Evolutionary conservation across 1,284 basidiomycete genomes (phyloP), one percentile per base, ranked within the genome.

Genomic region (Bjerkandera adusta): DNA sequence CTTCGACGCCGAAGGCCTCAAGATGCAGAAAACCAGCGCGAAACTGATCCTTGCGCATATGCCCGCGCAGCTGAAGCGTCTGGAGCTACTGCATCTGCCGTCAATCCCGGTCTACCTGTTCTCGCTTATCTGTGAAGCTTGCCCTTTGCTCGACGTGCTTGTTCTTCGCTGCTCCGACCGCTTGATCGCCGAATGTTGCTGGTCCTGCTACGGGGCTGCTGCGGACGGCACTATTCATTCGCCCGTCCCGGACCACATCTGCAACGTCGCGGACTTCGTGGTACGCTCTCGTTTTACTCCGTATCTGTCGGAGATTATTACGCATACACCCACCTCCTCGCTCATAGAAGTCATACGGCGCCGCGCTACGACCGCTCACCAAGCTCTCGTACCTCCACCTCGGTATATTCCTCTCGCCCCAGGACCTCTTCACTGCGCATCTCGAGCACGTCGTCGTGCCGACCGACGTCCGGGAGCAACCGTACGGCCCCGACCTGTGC

Each of bases 191-290:
- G 63, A 61, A 36, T 84, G 81, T 58, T 85, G 83, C 59, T 79
- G 76, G 71, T 55, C 57, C 38, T 85, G 84, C 59, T 78, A 79
- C 49, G 78, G 79, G 60, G 81, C 83, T 36, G 80, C 76, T 37
- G 67, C 78, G 21, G 70, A 66, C 11, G 68, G 70, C 49, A 70
- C 71, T n/a, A 51, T 72, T 2, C 82, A 85, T 59, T 85, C 83
- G 2, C 82, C 83, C 0, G 68, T 85, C 43, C 77, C 79, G 13
- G 72, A 77, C 21, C 57, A 70, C 20, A 79, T 70, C 52, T 47
- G 61, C 10, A 65, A 68, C 21, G 68, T 65, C 4, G 54, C 63
- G 40, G 61, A 64, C 13, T 63, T 86, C 46, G 72, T 75, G 48
- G 84, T 85, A 62, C 62, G 79, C 64, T 22, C 35, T 24, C 16